phyloP scores from a whole-genome alignment of 2,329 filamentous ascomycete genomes.

The Reticulascus tulasneorum region DNA sequence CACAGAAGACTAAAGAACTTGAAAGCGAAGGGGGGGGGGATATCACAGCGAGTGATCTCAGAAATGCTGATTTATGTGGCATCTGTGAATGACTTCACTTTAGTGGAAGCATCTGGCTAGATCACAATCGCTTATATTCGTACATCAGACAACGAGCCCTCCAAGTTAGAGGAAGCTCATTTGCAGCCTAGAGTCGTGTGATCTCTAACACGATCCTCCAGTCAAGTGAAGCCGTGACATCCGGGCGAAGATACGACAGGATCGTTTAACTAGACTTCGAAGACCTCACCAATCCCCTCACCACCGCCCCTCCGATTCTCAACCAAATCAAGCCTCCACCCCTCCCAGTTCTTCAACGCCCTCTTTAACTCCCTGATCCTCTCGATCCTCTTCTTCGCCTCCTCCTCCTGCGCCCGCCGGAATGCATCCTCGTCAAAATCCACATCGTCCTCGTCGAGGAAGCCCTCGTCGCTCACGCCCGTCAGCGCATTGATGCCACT shows the following conservation, averaged over 20 bases:
- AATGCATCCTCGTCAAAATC: conserved; percentile 68
- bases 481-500: conserved; percentile 58
- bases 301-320: conserved; percentile 54
- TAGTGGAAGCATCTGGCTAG: no score
- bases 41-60: no score
- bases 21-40: no score
- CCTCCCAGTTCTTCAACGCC: conserved; percentile 62
- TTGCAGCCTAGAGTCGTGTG: no score
- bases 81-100: no score
- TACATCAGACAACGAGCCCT: background rate
- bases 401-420: conserved; percentile 58
- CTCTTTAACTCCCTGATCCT: conserved; percentile 62
- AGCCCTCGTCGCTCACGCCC: conserved; percentile 39
- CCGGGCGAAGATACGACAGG: no score
- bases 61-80: no score
- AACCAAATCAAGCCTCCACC: conserved; percentile 63
- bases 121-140: background rate
- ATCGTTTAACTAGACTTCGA: conserved; percentile 61
- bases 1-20: no score
- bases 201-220: no score
- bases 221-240: no score
- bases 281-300: conserved; percentile 60
- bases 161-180: background rate
- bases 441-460: conserved; percentile 53
- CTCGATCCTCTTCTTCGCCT: conserved; percentile 55